phyloP scores from a whole-genome alignment of 192 early-diverging fungal species.

The Gonapodya prolifera region DNA sequence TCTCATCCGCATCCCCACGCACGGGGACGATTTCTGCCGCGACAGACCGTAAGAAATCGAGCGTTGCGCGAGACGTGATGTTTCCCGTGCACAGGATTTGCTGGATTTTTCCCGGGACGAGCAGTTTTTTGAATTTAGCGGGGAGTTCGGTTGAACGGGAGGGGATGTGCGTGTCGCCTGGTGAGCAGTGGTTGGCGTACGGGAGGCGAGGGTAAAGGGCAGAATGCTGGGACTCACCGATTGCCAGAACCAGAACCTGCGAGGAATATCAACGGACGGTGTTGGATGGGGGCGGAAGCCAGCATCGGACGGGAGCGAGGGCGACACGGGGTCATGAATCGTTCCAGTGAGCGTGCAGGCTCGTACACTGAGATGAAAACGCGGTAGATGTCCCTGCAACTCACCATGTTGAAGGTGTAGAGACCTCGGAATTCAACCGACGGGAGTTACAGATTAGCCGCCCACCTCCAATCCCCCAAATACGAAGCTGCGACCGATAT shows the following conservation, averaged over 20 bases:
- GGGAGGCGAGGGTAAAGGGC: not conserved
- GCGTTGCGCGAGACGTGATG: constrained; percentile 63
- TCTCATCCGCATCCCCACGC: constrained; percentile 73
- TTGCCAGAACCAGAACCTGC: not conserved
- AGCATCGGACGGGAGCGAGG: too few relatives aligned
- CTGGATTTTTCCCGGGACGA: constrained; percentile 93
- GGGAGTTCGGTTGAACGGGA: constrained; percentile 79
- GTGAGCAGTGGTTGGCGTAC: constrained; percentile 31
- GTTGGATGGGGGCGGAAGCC: too few relatives aligned
- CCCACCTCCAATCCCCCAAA: too few relatives aligned
- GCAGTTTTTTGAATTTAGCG: constrained; percentile 79
- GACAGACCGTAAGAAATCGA: constrained; percentile 78
- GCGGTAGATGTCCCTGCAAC: too few relatives aligned
- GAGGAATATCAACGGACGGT: too few relatives aligned
- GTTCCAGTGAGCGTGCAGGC: too few relatives aligned
- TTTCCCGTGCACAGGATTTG: constrained; percentile 91
- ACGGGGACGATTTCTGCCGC: constrained; percentile 61
- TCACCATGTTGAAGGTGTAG: too few relatives aligned
- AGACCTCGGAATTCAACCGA: too few relatives aligned
- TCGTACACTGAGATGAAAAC: too few relatives aligned
- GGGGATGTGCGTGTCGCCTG: constrained; percentile 95
- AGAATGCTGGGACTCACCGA: not conserved
- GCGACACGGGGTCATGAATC: too few relatives aligned
- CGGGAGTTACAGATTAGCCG: too few relatives aligned
- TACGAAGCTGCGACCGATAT: too few relatives aligned